A percentile compares a stretch with the other conserved stretches of the same genome.
phyloP scores from a whole-genome alignment of 169 alveolate species.

The Miamiensis avidus region DNA sequence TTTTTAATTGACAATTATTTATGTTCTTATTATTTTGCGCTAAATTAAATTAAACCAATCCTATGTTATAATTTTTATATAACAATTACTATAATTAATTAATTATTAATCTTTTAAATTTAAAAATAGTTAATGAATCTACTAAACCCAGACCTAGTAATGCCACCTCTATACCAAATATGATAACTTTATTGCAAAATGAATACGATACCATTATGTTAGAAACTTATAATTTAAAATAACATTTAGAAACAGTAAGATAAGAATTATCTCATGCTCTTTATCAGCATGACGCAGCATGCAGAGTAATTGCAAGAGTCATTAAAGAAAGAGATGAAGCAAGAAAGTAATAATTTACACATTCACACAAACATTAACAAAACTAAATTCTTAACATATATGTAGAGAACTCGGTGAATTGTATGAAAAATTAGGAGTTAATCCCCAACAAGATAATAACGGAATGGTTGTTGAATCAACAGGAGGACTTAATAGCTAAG shows the following conservation, averaged over 20 bases:
- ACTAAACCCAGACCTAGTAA: conserved; percentile 92
- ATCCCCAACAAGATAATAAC: not conserved
- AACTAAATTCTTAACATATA: not conserved
- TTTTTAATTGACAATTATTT: too few species aligned
- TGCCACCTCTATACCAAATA: conserved; percentile 93
- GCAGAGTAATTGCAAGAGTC: conserved; percentile 96
- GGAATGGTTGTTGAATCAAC: conserved; percentile 26
- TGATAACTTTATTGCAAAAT: conserved; percentile 88
- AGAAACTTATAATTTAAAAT: conserved; percentile 91
- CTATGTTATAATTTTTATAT: too few species aligned
- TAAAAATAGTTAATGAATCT: conserved; percentile 1
- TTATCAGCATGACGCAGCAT: conserved; percentile 98
- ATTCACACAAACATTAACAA: not conserved
- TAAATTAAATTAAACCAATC: too few species aligned
- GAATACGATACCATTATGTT: conserved; percentile 97
- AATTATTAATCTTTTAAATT: not conserved
- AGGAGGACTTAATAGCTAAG: conserved; percentile 8
- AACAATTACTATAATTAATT: too few species aligned
- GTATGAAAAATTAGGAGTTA: conserved; percentile 19
- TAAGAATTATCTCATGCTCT: conserved; percentile 95
- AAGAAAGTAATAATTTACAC: conserved; percentile 26
- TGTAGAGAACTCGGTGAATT: conserved; percentile 33
- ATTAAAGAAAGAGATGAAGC: conserved; percentile 95
- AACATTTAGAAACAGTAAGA: conserved; percentile 86
- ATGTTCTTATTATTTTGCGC: too few species aligned